Evolutionary conservation across 768 basidiomycete genomes (phyloP).

Genomic region (Cystobasidium tubakii): DNA sequence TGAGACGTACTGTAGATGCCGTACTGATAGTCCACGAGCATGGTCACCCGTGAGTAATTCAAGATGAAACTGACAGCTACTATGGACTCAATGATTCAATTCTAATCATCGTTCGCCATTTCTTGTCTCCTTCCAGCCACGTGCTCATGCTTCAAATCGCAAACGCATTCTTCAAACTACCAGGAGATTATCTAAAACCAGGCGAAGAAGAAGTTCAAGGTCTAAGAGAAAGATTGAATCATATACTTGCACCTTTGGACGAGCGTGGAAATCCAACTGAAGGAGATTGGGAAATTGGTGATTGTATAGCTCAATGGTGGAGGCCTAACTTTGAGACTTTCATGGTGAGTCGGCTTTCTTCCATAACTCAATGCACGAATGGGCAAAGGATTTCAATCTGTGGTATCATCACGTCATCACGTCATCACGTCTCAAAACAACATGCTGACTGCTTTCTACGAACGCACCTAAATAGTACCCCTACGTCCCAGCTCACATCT

Average conservation of each 20-base stretch:
- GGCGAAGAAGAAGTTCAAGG: slow-evolving; percentile 90
- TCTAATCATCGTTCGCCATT: too few species aligned
- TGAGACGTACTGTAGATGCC: slow-evolving; percentile 84
- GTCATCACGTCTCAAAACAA: too few species aligned
- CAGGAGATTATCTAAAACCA: slow-evolving; percentile 97
- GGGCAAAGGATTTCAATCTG: too few species aligned
- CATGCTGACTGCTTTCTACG: neutral
- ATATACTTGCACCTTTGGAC: slow-evolving; percentile 57
- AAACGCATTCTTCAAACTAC: slow-evolving; percentile 99
- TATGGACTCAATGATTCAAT: too few species aligned
- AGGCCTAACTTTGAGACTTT: slow-evolving; percentile 97
- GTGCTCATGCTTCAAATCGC: slow-evolving; percentile 98
- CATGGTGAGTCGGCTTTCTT: slow-evolving; percentile 83
- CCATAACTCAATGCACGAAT: slow-evolving; percentile 1
- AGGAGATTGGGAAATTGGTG: slow-evolving; percentile 91
- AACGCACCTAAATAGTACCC: slow-evolving; percentile 39
- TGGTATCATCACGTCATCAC: too few species aligned
- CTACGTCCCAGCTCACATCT: slow-evolving; percentile 61
- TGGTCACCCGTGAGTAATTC: slow-evolving; percentile 57
- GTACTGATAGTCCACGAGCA: slow-evolving; percentile 84
- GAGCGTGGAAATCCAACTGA: slow-evolving; percentile 52
- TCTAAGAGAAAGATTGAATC: slow-evolving; percentile 78
- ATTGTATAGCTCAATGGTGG: slow-evolving; percentile 98
- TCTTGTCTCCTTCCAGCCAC: slow-evolving; percentile 52
- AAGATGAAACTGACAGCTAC: too few species aligned